Evolutionary conservation across 164 flowering plant species (phyloP), one percentile per base, ranked within the genome.

Genomic region (Magnolia changhungtana): DNA sequence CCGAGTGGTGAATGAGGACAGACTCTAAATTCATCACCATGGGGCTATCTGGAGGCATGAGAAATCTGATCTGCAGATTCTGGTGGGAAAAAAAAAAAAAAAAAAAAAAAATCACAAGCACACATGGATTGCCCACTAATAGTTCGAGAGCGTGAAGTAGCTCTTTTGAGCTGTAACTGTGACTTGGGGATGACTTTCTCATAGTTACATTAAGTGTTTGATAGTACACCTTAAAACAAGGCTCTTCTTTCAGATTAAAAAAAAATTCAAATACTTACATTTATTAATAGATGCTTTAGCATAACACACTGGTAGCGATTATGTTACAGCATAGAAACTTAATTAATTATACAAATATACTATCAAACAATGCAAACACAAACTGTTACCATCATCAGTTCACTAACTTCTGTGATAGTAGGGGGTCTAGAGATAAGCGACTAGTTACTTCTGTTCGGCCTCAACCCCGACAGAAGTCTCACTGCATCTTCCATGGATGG

Each of bases 401-500:
- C 19, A 20, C 27, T 72, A 52, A 8, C 72, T 19, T 50, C 52
- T 51, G n/a, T 24, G 8, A 72, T 55, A 4, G 21, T 23, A 14
- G 7, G 11, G 24, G 6, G 23, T 3, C 8, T 55, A 11, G 23
- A 72, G 61, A 55, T 19, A 55, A 16, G 61, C 29, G 71, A 23
- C 27, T 74, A 66, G 55, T 67, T 63, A 63, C 84, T 82, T 71
- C 72, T 70, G 58, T 70, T 55, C 2, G 82, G 72, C 78, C 80
- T 86, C 64, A 37, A 76, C 71, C 20, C 87, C 86, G 29, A 90
- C 87, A 91, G 71, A 78, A 89, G 87, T 85, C 89, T 89, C 77
- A 91, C 23, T 4, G 78, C 90, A 27, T 88, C 93, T 72, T 89
- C 88, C 89, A 95, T 91, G 67, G 96, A 86, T 50, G 98, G 96